phyloP scores from a whole-genome alignment of 2,329 filamentous ascomycete species.

The Beauveria medogensis region DNA sequence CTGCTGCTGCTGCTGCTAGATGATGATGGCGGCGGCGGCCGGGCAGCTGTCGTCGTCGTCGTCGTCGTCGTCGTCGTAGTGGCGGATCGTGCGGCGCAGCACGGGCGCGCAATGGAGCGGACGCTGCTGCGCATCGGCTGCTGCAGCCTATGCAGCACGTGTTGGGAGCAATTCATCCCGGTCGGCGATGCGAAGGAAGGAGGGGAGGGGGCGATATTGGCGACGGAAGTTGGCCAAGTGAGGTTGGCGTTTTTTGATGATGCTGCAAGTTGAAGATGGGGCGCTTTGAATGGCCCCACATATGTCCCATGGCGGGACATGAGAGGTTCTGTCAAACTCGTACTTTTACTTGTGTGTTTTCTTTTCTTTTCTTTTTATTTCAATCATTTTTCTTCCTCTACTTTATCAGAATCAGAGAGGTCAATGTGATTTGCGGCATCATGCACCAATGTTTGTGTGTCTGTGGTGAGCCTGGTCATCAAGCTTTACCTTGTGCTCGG shows the following conservation, averaged over 20 bases:
- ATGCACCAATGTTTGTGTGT: too few relatives aligned
- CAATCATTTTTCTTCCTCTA: not conserved
- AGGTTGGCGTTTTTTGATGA: not conserved
- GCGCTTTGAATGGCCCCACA: not conserved
- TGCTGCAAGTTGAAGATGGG: not conserved
- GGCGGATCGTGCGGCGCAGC: slow-evolving; percentile 1
- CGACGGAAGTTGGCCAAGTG: not conserved
- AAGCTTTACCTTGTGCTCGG: too few relatives aligned
- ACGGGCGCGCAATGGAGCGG: not conserved
- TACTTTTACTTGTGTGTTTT: too few relatives aligned
- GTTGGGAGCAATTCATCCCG: slow-evolving; percentile 22
- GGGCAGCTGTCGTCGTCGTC: not conserved
- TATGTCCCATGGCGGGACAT: too few relatives aligned
- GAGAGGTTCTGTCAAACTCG: too few relatives aligned
- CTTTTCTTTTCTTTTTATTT: not conserved
- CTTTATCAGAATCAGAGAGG: too few relatives aligned
- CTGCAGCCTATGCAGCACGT: slow-evolving; percentile 21
- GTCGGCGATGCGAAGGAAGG: not conserved
- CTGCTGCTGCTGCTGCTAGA: not conserved
- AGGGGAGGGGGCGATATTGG: not conserved
- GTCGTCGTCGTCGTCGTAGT: not conserved
- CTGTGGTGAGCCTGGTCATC: too few relatives aligned
- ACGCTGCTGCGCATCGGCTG: slow-evolving; percentile 4
- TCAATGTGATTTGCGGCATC: too few relatives aligned
- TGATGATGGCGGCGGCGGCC: too few relatives aligned